Percentiles rank a stretch among this genome's conserved stretches.
These are phyloP conservation scores for Chamaecrista fasciculata DNA, from an alignment of 306 rosid genomes.

Conservation along the genomic window DNA sequence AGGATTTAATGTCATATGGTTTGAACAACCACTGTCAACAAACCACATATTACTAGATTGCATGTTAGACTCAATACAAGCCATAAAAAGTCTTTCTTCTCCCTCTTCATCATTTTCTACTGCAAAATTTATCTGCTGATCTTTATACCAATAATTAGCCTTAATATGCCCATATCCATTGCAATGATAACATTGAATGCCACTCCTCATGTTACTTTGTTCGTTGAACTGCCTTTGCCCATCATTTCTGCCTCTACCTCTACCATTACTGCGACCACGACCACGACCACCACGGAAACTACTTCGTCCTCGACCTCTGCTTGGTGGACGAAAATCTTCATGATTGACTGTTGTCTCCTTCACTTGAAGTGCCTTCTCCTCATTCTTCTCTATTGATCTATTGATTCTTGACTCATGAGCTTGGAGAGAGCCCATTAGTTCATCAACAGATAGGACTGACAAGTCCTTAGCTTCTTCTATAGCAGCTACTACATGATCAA, in stretches of 20 bases:
- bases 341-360: neutral
- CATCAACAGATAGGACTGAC: neutral
- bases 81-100: neutral
- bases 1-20: neutral
- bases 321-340: neutral
- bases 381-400: too few relatives aligned
- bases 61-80: neutral
- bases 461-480: neutral
- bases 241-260: neutral
- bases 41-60: neutral
- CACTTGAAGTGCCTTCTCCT: neutral
- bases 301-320: neutral
- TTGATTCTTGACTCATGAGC: neutral
- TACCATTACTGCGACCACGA: neutral
- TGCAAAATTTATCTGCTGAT: too few relatives aligned
- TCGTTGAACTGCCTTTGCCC: neutral
- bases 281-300: neutral
- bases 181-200: neutral
- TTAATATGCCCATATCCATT: too few relatives aligned
- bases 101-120: neutral
- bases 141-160: neutral
- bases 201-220: neutral
- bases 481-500: neutral
- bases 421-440: neutral
- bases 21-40: neutral